Percentiles rank a stretch among this genome's conserved stretches.
Evolutionary conservation across 169 alveolate genomes (phyloP).

Genomic region (Plasmodium fragile): DNA sequence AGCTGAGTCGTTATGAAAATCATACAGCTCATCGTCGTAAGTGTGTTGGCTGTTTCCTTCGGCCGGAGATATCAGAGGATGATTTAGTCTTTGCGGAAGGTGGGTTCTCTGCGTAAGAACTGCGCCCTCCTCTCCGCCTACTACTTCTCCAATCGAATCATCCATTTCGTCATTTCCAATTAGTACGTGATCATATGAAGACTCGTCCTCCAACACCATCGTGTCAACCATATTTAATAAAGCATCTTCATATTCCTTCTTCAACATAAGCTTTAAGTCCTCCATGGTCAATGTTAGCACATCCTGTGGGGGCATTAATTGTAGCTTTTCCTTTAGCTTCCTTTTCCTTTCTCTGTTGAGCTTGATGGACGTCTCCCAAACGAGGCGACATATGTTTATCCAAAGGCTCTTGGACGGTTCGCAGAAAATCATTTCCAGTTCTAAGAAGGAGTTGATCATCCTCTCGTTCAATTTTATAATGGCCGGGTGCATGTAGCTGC

Average conservation of each 20-base stretch:
- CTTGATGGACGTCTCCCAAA: slow-evolving; percentile 82
- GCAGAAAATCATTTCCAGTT: slow-evolving; percentile 84
- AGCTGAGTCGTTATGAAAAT: neutral
- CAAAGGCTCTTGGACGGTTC: slow-evolving; percentile 84
- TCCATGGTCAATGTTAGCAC: slow-evolving; percentile 64
- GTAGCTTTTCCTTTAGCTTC: slow-evolving; percentile 47
- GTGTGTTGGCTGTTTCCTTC: neutral
- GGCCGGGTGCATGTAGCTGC: slow-evolving; percentile 86
- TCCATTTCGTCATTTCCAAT: slow-evolving; percentile 11
- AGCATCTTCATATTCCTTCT: slow-evolving; percentile 61
- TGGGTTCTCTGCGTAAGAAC: neutral
- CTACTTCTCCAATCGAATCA: neutral
- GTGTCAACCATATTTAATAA: slow-evolving; percentile 55
- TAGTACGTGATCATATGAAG: slow-evolving; percentile 19
- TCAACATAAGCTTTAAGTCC: slow-evolving; percentile 45
- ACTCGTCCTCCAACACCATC: slow-evolving; percentile 27
- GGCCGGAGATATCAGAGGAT: neutral
- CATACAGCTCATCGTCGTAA: neutral
- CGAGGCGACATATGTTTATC: slow-evolving; percentile 82
- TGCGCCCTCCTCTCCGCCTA: neutral
- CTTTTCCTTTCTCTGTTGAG: slow-evolving; percentile 70
- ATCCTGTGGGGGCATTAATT: slow-evolving; percentile 49
- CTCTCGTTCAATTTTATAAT: slow-evolving; percentile 85
- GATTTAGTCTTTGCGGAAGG: neutral
- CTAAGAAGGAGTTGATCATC: slow-evolving; percentile 85